Base-by-base conservation (phyloP, 2,329 filamentous ascomycete genomes). In the Claviceps digitariae region DNA sequence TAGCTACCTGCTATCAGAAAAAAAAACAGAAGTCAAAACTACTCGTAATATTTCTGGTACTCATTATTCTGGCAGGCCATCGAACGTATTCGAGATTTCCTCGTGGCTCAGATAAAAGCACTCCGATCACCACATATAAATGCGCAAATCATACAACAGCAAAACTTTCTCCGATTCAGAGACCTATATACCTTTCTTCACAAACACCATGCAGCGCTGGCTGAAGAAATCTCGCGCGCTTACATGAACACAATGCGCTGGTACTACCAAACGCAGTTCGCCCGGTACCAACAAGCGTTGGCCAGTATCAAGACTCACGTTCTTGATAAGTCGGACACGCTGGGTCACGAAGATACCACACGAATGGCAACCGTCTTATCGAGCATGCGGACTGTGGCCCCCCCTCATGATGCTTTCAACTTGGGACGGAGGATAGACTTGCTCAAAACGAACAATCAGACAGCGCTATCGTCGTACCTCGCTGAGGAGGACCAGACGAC, bases 211-310 rank as follows among this genome's bases (percentile, higher is more conserved):
- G 74, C 86, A 1, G 76, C 81, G n/a, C 79, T 98, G 6, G 89
- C 88, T 9, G 84, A 90, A 52, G 88, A 98, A 67, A 95, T 98
- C 58, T 83, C 83, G 9, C 86, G 89, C 65, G 93, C 94, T 3
- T 98, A 98, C 63, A 84, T 94, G 72, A 95, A 96, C 66, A 98
- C 94, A 0, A 98, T 98, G 89, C 82, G 90, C 52, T 98, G 93
- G 93, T 98, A 98, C 64, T 97, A 97, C 65, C 72, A 86, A 52
- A 93, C 86, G 59, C 88, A 96, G 66, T 98, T 98, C 64, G 83
- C 81, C 3, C 83, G 91, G 36, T 98, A 98, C 67, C 82, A 86
- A 58, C 83, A 84, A 60, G 84, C 93, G 0, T 74, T 98, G 6
- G 84, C 86, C 53, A 94, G 89, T 66, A 77, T 98, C 56, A 91